These are phyloP conservation scores for Trichoderma sp. DNA, from an alignment of 2,329 filamentous ascomycete genomes.

Conservation along the genomic window DNA sequence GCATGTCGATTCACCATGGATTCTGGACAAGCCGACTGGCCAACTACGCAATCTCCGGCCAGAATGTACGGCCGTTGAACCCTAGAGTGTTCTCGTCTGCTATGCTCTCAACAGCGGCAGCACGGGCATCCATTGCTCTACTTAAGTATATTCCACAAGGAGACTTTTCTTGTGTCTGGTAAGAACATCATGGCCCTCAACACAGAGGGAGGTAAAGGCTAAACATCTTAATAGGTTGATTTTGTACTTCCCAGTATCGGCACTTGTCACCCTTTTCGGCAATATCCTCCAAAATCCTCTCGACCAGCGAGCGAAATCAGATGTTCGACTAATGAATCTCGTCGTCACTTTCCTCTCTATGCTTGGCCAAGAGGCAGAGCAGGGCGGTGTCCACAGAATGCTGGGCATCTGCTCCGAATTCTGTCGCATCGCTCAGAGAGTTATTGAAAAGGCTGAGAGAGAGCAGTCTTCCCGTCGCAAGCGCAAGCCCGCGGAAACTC, in stretches of 20 bases:
- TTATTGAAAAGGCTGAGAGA: conserved; percentile 87
- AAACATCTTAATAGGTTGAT: conserved; percentile 62
- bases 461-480: conserved; percentile 79
- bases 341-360: conserved; percentile 91
- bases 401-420: conserved; percentile 93
- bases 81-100: conserved; percentile 93
- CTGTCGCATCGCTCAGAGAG: conserved; percentile 84
- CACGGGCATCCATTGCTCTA: conserved; percentile 86
- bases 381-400: conserved; percentile 90
- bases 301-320: conserved; percentile 81
- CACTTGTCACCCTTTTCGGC: conserved; percentile 90
- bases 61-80: conserved; percentile 87
- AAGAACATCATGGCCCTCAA: conserved; percentile 33
- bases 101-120: conserved; percentile 86
- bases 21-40: conserved; percentile 96
- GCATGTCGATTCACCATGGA: conserved; percentile 96
- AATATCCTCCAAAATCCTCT: conserved; percentile 95
- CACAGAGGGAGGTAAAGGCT: background rate
- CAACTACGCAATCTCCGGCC: conserved; percentile 90
- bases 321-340: conserved; percentile 85
- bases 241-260: conserved; percentile 93
- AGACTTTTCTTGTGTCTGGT: conserved; percentile 95
- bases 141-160: conserved; percentile 96
- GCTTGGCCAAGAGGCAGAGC: conserved; percentile 83
- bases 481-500: conserved; percentile 66